Percentiles rank a stretch among this genome's conserved stretches.
These are phyloP conservation scores for Lactifluus hygrophoroides DNA, from an alignment of 768 basidiomycete genomes.

Conservation along the genomic window DNA sequence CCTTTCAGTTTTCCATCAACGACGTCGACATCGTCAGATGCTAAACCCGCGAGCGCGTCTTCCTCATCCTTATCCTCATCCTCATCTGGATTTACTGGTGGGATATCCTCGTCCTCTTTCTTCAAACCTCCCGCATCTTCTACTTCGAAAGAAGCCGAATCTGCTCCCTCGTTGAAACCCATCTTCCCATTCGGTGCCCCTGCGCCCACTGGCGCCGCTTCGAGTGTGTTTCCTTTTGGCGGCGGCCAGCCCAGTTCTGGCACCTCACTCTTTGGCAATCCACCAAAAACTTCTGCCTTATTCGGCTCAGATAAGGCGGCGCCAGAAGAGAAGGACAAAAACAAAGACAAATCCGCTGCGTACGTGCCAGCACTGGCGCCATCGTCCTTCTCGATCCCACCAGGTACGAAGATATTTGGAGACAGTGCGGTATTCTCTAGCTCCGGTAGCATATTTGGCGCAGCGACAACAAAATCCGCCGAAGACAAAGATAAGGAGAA, in stretches of 20 bases:
- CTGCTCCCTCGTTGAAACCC: constrained; percentile 3
- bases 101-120: background rate
- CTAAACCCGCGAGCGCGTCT: background rate
- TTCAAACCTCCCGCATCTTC: background rate
- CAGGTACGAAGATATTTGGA: constrained; percentile 7
- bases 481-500: constrained; percentile 7
- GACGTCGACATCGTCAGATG: constrained; percentile 1
- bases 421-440: background rate
- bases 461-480: background rate
- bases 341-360: background rate
- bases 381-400: background rate
- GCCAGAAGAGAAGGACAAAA: background rate
- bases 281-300: constrained; percentile 1
- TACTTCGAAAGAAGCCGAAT: background rate
- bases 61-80: background rate
- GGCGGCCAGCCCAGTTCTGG: background rate
- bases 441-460: constrained; percentile 8
- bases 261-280: constrained; percentile 1
- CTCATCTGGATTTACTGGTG: background rate
- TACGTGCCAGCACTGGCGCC: background rate
- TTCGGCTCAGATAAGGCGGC: constrained; percentile 2
- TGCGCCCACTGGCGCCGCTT: background rate
- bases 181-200: constrained; percentile 16
- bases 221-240: constrained; percentile 6
- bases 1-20: constrained; percentile 7